A percentile compares a stretch with the other conserved stretches of the same genome.
These are phyloP conservation scores for Polyplosphaeria fusca DNA, from an alignment of 495 filamentous ascomycete genomes.

Conservation along the genomic window DNA sequence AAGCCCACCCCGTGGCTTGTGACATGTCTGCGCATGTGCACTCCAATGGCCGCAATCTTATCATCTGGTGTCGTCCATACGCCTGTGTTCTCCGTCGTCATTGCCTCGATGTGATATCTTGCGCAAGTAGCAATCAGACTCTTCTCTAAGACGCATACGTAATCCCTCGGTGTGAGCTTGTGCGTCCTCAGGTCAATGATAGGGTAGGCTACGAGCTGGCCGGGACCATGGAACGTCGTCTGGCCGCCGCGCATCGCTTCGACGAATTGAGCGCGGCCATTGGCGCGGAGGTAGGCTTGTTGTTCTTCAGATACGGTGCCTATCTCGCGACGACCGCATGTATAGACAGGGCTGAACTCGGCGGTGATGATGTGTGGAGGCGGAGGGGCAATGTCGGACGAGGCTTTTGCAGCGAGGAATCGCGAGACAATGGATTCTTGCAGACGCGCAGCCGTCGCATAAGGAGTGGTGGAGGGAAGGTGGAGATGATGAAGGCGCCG, in stretches of 20 bases:
- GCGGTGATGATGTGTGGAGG: constrained; percentile 76
- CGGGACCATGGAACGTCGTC: constrained; percentile 93
- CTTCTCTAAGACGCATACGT: constrained; percentile 71
- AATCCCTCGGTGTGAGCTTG: constrained; percentile 56
- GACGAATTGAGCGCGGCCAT: constrained; percentile 58
- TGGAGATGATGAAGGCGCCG: constrained; percentile 64
- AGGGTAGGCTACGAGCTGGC: constrained; percentile 86
- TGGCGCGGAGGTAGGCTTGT: constrained; percentile 41
- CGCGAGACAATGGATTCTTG: constrained; percentile 46
- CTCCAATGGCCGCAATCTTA: constrained; percentile 87
- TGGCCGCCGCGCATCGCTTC: constrained; percentile 80
- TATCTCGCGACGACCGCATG: constrained; percentile 80
- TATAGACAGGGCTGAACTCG: constrained; percentile 78
- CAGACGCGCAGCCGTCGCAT: constrained; percentile 39
- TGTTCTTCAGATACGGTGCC: constrained; percentile 51
- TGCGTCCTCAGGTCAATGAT: constrained; percentile 70
- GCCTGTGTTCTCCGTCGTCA: constrained; percentile 74
- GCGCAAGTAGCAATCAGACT: constrained; percentile 64
- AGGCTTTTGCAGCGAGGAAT: constrained; percentile 48
- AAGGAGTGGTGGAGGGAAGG: constrained; percentile 57
- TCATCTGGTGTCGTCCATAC: constrained; percentile 56
- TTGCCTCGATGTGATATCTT: constrained; percentile 54
- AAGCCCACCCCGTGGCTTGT: constrained; percentile 83
- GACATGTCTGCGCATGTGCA: constrained; percentile 80
- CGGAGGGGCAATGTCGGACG: constrained; percentile 39